A percentile compares a stretch with the other conserved stretches of the same genome.
Evolutionary conservation across 2,329 filamentous ascomycete species (phyloP).

Genomic region (Fusarium sp.): DNA sequence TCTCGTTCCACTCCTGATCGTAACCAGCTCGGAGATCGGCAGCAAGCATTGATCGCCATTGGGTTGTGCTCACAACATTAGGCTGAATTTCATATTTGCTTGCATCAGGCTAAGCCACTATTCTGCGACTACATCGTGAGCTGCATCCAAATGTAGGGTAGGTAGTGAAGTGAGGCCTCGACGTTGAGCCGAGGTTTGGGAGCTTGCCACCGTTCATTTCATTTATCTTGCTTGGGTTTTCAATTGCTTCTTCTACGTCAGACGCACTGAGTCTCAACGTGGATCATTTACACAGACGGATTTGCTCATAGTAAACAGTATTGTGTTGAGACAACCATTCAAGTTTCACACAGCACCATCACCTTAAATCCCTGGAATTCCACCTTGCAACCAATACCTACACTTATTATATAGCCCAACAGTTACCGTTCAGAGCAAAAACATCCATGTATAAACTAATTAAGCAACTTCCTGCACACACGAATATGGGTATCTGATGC

Average conservation of each 20-base stretch:
- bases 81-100: constrained; percentile 2
- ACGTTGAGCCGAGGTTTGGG: background rate
- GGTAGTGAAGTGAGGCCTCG: background rate
- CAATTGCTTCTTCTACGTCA: background rate
- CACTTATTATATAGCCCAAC: constrained; percentile 6
- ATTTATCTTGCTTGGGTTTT: background rate
- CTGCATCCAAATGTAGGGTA: constrained; percentile 12
- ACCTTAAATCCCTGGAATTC: background rate
- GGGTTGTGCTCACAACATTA: constrained; percentile 6
- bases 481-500: constrained; percentile 47
- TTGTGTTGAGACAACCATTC: background rate
- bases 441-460: constrained; percentile 16
- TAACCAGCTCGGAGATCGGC: constrained; percentile 21
- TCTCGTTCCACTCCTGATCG: constrained; percentile 4
- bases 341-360: too few relatives aligned
- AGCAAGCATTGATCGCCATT: constrained; percentile 13
- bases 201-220: background rate
- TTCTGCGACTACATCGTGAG: background rate
- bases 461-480: constrained; percentile 34
- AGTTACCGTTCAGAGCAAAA: background rate
- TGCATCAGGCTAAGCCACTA: background rate
- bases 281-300: background rate
- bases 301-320: too few relatives aligned
- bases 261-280: background rate
- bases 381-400: background rate